These are phyloP conservation scores for Nemania abortiva DNA, from an alignment of 2,329 filamentous ascomycete genomes.

Conservation along the genomic window DNA sequence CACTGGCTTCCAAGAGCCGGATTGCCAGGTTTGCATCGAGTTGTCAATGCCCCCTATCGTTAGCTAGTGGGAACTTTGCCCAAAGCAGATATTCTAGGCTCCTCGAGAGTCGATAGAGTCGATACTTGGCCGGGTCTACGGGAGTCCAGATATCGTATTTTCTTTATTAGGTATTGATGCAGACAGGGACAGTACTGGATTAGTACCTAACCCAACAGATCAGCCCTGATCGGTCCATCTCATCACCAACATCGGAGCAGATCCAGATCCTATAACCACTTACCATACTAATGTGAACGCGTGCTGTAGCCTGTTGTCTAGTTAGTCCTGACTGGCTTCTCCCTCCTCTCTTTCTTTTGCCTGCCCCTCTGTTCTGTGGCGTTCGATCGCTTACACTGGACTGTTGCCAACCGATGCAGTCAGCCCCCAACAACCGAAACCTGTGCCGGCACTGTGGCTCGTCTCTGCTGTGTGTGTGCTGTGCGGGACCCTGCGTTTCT, in stretches of 20 bases:
- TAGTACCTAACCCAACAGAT: conserved; percentile 2
- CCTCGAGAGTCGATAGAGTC: conserved; percentile 8
- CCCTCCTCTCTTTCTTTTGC: not conserved
- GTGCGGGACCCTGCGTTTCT: conserved; percentile 25
- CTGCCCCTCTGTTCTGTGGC: not conserved
- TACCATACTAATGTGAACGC: too few relatives aligned
- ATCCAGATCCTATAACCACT: not conserved
- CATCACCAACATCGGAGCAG: not conserved
- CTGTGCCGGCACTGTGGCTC: conserved; percentile 8
- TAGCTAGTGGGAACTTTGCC: conserved; percentile 19
- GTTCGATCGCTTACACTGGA: conserved; percentile 8
- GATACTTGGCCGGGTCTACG: not conserved
- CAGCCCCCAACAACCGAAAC: conserved; percentile 10
- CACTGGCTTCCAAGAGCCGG: conserved; percentile 22
- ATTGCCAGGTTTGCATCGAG: conserved; percentile 8
- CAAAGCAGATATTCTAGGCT: conserved; percentile 9
- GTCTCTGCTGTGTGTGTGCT: not conserved
- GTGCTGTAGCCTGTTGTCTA: not conserved
- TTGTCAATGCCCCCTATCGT: conserved; percentile 19
- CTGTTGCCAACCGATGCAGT: conserved; percentile 9
- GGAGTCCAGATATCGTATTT: conserved; percentile 12
- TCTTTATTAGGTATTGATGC: not conserved
- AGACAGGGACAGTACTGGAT: not conserved
- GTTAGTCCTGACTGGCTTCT: not conserved
- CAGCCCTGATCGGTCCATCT: not conserved